Conservation (phyloP, 2,329 filamentous ascomycete species). For the Cladobotryum mycophilum region DNA sequence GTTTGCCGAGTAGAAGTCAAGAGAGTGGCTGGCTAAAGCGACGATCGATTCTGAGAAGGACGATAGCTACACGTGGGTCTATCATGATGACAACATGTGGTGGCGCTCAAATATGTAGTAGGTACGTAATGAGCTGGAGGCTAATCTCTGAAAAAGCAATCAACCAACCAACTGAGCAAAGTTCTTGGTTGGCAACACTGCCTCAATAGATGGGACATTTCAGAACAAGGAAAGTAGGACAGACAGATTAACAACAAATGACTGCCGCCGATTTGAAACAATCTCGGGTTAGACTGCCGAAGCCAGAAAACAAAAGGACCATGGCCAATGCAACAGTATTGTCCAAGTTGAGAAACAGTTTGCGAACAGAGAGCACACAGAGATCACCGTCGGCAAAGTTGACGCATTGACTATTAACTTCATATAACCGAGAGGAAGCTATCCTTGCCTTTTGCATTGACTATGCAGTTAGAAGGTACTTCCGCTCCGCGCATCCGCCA, state of each 20-base stretch:
- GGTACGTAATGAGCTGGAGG: slow-evolving; percentile 1
- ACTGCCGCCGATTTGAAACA: too few species aligned
- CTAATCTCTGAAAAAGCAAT: neutral
- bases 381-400: too few species aligned
- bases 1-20: neutral
- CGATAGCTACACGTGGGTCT: neutral
- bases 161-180: neutral
- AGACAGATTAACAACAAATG: too few species aligned
- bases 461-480: neutral
- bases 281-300: neutral
- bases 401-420: neutral
- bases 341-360: too few species aligned
- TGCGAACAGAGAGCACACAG: too few species aligned
- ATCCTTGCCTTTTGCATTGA: slow-evolving; percentile 1
- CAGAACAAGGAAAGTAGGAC: too few species aligned
- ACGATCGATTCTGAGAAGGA: neutral
- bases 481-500: neutral
- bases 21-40: neutral
- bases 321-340: too few species aligned
- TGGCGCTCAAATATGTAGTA: neutral
- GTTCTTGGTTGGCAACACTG: slow-evolving; percentile 3
- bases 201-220: neutral
- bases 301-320: neutral
- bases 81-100: neutral
- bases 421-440: slow-evolving; percentile 5